Percentiles rank a stretch among this genome's conserved stretches.
phyloP scores from a whole-genome alignment of 306 rosid species.

The Lathyrus aphaca region DNA sequence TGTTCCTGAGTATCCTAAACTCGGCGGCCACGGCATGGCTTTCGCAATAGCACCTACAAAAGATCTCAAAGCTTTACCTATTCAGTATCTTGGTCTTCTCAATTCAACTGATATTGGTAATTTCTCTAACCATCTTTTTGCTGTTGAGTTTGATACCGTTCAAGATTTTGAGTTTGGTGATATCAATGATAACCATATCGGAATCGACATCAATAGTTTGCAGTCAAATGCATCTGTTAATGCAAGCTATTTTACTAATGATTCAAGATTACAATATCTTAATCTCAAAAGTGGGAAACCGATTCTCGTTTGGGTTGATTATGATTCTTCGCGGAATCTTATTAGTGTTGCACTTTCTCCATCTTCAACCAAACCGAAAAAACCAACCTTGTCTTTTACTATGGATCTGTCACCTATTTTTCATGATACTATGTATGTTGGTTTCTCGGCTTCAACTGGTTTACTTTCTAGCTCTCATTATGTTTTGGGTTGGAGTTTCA shows the following conservation, averaged over 20 bases:
- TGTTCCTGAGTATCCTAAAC: constrained; percentile 77
- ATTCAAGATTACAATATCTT: constrained; percentile 38
- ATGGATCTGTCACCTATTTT: constrained; percentile 65
- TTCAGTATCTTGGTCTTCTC: constrained; percentile 76
- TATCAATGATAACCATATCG: constrained; percentile 78
- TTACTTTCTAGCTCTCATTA: constrained; percentile 83
- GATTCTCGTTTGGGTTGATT: constrained; percentile 75
- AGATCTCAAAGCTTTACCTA: constrained; percentile 61
- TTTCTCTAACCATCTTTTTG: constrained; percentile 67
- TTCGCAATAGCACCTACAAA: constrained; percentile 60
- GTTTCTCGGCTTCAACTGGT: constrained; percentile 88
- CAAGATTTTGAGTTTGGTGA: constrained; percentile 81
- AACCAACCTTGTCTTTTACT: constrained; percentile 52
- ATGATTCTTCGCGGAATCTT: constrained; percentile 51
- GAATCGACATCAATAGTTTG: constrained; percentile 71
- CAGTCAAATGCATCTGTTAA: constrained; percentile 54
- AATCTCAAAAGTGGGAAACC: constrained; percentile 62
- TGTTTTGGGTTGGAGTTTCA: constrained; percentile 84
- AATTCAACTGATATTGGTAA: constrained; percentile 60
- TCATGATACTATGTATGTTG: constrained; percentile 69
- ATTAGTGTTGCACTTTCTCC: constrained; percentile 62
- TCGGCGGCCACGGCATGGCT: constrained; percentile 90
- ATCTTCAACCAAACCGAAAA: constrained; percentile 54
- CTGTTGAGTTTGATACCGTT: constrained; percentile 82
- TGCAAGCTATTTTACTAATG: constrained; percentile 52